Evolutionary conservation across 2,329 filamentous ascomycete genomes (phyloP).

Genomic region (Phyllosticta citrichinensis): DNA sequence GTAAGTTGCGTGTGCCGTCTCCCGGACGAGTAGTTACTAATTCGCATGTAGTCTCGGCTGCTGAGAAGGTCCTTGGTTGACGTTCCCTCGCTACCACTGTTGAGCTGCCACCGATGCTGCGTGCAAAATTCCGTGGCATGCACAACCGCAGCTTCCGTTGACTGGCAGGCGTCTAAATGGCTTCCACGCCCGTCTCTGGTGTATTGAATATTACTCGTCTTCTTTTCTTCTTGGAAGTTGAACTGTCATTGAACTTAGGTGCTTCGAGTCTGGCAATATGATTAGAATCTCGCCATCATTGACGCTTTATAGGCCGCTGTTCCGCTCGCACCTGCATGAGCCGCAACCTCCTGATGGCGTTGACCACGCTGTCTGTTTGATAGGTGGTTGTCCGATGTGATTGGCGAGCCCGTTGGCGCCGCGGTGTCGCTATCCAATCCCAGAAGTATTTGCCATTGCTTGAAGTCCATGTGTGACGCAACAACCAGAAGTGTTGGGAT

Average conservation of each 20-base stretch:
- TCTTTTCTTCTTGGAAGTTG: not conserved
- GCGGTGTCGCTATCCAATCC: too few relatives aligned
- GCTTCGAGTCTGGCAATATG: too few relatives aligned
- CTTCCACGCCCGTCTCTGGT: not conserved
- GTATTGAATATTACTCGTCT: not conserved
- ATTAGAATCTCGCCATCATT: too few relatives aligned
- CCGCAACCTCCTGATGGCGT: too few relatives aligned
- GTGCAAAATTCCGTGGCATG: not conserved
- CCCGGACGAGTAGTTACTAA: constrained; percentile 6
- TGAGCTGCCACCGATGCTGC: constrained; percentile 14
- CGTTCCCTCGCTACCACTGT: constrained; percentile 16
- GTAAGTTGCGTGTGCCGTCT: constrained; percentile 38
- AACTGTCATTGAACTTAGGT: not conserved
- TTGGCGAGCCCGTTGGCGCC: too few relatives aligned
- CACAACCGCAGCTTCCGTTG: not conserved
- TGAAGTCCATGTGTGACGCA: too few relatives aligned
- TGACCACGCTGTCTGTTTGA: too few relatives aligned
- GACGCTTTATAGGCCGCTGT: too few relatives aligned
- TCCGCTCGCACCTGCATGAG: too few relatives aligned
- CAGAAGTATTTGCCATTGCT: too few relatives aligned
- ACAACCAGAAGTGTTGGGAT: too few relatives aligned
- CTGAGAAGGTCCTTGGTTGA: constrained; percentile 10
- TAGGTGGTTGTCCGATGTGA: too few relatives aligned
- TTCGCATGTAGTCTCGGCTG: constrained; percentile 4
- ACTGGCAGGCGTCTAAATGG: not conserved